Conservation (phyloP, 768 basidiomycete genomes). For the Goffeauzyma gilvescens region DNA sequence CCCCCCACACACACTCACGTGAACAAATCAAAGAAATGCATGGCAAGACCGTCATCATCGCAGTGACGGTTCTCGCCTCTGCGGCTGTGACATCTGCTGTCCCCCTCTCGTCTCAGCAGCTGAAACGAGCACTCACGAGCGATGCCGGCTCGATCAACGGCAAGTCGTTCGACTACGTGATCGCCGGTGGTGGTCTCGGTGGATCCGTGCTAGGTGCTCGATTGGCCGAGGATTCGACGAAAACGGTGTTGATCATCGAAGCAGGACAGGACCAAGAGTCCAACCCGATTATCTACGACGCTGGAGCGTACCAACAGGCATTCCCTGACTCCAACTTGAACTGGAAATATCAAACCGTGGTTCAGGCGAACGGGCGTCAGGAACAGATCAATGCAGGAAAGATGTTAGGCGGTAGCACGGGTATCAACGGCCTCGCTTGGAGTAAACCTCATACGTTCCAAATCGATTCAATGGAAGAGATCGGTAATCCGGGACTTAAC, state of each 20-base stretch:
- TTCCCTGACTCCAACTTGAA: slow-evolving; percentile 21
- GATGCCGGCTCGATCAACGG: too few species aligned
- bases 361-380: slow-evolving; percentile 6
- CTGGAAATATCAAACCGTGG: slow-evolving; percentile 19
- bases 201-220: slow-evolving; percentile 37
- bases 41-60: too few species aligned
- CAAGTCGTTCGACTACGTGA: slow-evolving; percentile 31
- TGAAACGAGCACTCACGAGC: too few species aligned
- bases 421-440: slow-evolving; percentile 30
- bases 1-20: too few species aligned
- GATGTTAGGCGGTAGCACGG: slow-evolving; percentile 26
- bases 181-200: slow-evolving; percentile 37
- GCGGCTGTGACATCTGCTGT: too few species aligned
- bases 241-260: slow-evolving; percentile 20
- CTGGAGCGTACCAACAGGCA: slow-evolving; percentile 12
- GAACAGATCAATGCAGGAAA: slow-evolving; percentile 17
- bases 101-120: too few species aligned
- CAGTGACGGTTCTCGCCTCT: too few species aligned
- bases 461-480: slow-evolving; percentile 18
- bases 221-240: slow-evolving; percentile 36
- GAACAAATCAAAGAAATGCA: too few species aligned
- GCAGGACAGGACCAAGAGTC: slow-evolving; percentile 20
- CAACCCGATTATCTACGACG: slow-evolving; percentile 6
- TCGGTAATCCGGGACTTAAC: slow-evolving; percentile 22
- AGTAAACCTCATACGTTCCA: slow-evolving; percentile 21